Conservation (phyloP, 1,284 basidiomycete species). For the Leccinum subrobustum region DNA sequence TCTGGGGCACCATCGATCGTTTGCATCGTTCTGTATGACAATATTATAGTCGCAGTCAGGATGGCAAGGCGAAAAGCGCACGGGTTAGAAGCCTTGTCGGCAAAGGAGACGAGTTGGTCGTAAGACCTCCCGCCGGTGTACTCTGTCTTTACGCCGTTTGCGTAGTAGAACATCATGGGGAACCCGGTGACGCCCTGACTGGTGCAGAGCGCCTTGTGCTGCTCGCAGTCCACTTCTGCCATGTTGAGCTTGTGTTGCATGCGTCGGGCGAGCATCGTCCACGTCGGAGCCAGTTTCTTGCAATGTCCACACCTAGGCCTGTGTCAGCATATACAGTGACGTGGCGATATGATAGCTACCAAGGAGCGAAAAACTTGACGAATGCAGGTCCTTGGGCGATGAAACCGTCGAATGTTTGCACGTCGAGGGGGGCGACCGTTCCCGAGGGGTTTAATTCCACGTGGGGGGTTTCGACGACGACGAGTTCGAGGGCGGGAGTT, state of each 20-base stretch:
- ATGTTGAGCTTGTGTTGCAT: slow-evolving; percentile 73
- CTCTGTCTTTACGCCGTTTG: slow-evolving; percentile 53
- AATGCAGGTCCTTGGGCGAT: slow-evolving; percentile 68
- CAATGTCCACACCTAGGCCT: slow-evolving; percentile 78
- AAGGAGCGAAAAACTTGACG: slow-evolving; percentile 91
- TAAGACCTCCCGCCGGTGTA: slow-evolving; percentile 71
- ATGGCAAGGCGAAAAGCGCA: slow-evolving; percentile 34
- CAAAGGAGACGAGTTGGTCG: slow-evolving; percentile 68
- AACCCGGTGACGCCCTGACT: slow-evolving; percentile 70
- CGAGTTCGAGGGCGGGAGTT: slow-evolving; percentile 7
- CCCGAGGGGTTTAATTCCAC: slow-evolving; percentile 57
- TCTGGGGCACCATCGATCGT: slow-evolving; percentile 48
- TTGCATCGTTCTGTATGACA: slow-evolving; percentile 38
- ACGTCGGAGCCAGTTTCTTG: slow-evolving; percentile 83
- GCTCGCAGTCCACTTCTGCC: slow-evolving; percentile 87
- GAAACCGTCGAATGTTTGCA: slow-evolving; percentile 48
- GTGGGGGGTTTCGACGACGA: slow-evolving; percentile 18
- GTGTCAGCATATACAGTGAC: not conserved
- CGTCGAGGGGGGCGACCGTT: slow-evolving; percentile 55
- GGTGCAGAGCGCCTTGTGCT: slow-evolving; percentile 62
- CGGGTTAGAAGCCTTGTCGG: slow-evolving; percentile 66
- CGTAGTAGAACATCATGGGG: slow-evolving; percentile 76
- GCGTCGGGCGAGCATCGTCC: slow-evolving; percentile 67
- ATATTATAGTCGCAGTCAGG: slow-evolving; percentile 6
- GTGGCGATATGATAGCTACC: slow-evolving; percentile 41